phyloP scores from a whole-genome alignment of 164 flowering plant species.

The Annona cherimola region DNA sequence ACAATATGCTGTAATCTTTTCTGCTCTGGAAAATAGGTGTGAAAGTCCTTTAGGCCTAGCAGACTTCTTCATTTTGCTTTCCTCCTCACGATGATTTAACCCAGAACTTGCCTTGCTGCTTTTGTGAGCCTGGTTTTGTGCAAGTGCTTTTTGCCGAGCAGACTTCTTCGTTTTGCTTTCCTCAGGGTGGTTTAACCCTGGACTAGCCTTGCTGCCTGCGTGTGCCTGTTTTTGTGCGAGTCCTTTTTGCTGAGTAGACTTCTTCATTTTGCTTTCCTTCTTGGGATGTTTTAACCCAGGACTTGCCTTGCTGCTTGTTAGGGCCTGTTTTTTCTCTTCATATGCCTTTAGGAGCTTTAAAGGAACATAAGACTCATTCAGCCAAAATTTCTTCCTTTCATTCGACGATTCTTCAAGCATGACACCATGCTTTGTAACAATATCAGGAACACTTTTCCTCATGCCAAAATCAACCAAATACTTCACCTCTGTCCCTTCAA shows the following conservation, averaged over 20 bases:
- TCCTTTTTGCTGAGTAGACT: conserved; percentile 31
- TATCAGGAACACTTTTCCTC: conserved; percentile 74
- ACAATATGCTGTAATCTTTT: conserved; percentile 43
- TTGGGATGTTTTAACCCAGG: conserved; percentile 19
- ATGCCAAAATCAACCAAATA: conserved; percentile 97
- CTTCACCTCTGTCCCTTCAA: conserved; percentile 47
- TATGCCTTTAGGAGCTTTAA: conserved; percentile 73
- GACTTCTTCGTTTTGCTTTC: conserved; percentile 25
- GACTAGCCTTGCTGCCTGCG: conserved; percentile 27
- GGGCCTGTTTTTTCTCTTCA: conserved; percentile 72
- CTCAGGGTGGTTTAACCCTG: conserved; percentile 19
- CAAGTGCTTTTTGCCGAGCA: conserved; percentile 37
- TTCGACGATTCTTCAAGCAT: conserved; percentile 56
- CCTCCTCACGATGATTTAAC: conserved; percentile 19
- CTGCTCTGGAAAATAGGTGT: conserved; percentile 59
- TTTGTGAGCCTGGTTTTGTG: conserved; percentile 46
- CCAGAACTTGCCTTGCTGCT: conserved; percentile 29
- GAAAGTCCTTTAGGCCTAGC: conserved; percentile 39
- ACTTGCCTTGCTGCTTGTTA: conserved; percentile 32
- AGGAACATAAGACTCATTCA: conserved; percentile 76
- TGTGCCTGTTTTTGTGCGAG: conserved; percentile 52
- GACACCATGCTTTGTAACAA: conserved; percentile 59
- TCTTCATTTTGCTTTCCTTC: conserved; percentile 28
- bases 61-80: conserved; percentile 25
- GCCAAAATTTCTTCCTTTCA: conserved; percentile 84